Conservation (phyloP, 2,329 filamentous ascomycete species). For the Magnaporthiopsis rhizophila region DNA sequence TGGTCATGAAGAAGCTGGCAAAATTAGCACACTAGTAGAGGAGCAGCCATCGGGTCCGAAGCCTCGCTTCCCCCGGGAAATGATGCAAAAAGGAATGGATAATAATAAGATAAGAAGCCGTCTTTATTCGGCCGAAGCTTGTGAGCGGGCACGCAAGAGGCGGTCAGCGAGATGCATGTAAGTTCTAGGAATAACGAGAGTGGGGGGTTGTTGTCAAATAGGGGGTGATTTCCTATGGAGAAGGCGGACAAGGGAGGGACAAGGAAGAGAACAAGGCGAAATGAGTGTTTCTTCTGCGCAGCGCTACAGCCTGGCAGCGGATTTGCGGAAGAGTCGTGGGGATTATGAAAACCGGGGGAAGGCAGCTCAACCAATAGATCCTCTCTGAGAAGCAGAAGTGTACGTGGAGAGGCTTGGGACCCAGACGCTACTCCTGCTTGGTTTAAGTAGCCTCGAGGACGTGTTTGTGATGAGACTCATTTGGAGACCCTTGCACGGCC, state of each 20-base stretch:
- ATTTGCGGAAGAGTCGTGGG: background rate
- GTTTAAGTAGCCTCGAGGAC: slow-evolving; percentile 6
- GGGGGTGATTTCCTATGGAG: background rate
- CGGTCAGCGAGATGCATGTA: background rate
- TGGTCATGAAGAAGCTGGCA: slow-evolving; percentile 34
- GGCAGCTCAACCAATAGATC: background rate
- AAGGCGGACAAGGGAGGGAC: background rate
- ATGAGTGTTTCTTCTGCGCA: slow-evolving; percentile 5
- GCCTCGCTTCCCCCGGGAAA: background rate
- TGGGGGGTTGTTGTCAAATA: background rate
- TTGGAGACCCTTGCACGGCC: slow-evolving; percentile 9
- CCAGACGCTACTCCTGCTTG: background rate
- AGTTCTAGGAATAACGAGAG: background rate
- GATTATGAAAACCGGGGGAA: background rate
- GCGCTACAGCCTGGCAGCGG: slow-evolving; percentile 8
- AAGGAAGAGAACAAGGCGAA: slow-evolving; percentile 3
- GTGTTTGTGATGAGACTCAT: slow-evolving; percentile 12
- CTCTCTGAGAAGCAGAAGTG: background rate
- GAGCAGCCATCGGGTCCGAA: slow-evolving; percentile 8
- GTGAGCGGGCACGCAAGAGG: background rate
- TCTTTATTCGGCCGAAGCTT: background rate
- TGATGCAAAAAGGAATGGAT: slow-evolving; percentile 2
- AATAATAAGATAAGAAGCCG: background rate
- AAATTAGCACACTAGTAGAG: slow-evolving; percentile 1
- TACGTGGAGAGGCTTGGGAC: background rate